phyloP scores from a whole-genome alignment of 768 basidiomycete genomes.

The Galerina marginata region DNA sequence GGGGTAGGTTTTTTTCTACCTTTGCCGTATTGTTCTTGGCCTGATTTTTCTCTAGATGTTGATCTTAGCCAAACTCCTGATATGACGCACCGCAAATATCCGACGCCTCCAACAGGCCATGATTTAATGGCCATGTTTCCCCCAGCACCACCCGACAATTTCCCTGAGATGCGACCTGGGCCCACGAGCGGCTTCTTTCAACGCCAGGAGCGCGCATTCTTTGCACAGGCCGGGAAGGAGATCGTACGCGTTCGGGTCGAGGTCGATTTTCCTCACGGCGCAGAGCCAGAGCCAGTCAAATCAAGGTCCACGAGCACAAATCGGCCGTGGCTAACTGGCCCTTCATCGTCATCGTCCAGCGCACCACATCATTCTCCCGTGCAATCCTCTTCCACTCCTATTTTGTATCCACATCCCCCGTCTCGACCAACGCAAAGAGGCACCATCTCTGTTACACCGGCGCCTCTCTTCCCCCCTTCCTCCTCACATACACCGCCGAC shows the following conservation, averaged over 20 bases:
- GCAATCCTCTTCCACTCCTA: conserved; percentile 35
- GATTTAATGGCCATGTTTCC: conserved; percentile 89
- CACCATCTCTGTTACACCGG: conserved; percentile 36
- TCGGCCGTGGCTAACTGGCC: conserved; percentile 31
- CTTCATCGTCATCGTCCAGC: conserved; percentile 26
- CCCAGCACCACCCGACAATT: conserved; percentile 63
- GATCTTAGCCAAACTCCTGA: conserved; percentile 62
- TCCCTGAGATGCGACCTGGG: conserved; percentile 60
- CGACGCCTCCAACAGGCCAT: conserved; percentile 79
- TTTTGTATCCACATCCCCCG: conserved; percentile 40
- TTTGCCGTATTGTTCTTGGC: neutral
- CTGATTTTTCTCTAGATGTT: conserved; percentile 50
- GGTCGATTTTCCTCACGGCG: conserved; percentile 56
- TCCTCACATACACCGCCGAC: conserved; percentile 36
- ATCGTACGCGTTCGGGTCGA: conserved; percentile 78
- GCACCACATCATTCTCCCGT: conserved; percentile 40
- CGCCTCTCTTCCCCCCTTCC: conserved; percentile 39
- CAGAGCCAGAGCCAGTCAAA: conserved; percentile 34
- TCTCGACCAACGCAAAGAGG: conserved; percentile 39
- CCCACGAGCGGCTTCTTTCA: conserved; percentile 78
- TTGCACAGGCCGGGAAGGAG: conserved; percentile 78
- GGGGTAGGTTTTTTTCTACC: conserved; percentile 45
- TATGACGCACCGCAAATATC: conserved; percentile 61
- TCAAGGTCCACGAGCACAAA: conserved; percentile 27
- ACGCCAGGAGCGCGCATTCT: conserved; percentile 80